Percentiles rank a stretch among this genome's conserved stretches.
Conservation (phyloP, 2,329 filamentous ascomycete genomes). For the Talaromyces funiculosus region DNA sequence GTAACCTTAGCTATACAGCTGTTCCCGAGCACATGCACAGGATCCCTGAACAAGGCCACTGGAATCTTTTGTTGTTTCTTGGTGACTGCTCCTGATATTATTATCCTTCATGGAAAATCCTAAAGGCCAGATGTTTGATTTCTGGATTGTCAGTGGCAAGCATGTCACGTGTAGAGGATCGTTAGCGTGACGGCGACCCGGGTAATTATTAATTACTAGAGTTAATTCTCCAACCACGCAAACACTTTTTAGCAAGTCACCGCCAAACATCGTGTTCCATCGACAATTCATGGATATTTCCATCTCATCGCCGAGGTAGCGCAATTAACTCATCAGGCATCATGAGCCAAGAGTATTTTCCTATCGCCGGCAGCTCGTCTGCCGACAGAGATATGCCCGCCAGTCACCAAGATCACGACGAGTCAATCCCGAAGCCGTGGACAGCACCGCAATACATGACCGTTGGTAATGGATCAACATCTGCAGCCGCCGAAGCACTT, state of each 20-base stretch:
- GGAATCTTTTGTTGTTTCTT: too few relatives aligned
- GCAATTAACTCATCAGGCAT: conserved; percentile 15
- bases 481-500: conserved; percentile 72
- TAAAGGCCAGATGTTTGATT: too few relatives aligned
- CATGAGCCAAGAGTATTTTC: conserved; percentile 42
- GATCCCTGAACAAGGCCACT: too few relatives aligned
- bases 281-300: conserved; percentile 10
- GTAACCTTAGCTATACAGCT: too few relatives aligned
- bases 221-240: conserved; percentile 1
- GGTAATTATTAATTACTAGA: neutral
- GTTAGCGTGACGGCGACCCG: neutral
- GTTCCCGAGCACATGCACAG: too few relatives aligned
- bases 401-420: conserved; percentile 24
- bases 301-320: conserved; percentile 4
- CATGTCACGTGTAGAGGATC: neutral
- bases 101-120: too few relatives aligned
- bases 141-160: neutral
- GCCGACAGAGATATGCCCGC: conserved; percentile 33
- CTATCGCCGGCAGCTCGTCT: conserved; percentile 28
- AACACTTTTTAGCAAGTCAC: neutral
- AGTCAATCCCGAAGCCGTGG: conserved; percentile 23
- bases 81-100: too few relatives aligned
- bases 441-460: conserved; percentile 70
- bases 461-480: conserved; percentile 74
- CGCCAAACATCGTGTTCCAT: neutral